phyloP scores from a whole-genome alignment of 805 yeast genomes.

The Saccharomycopsis selenospora region DNA sequence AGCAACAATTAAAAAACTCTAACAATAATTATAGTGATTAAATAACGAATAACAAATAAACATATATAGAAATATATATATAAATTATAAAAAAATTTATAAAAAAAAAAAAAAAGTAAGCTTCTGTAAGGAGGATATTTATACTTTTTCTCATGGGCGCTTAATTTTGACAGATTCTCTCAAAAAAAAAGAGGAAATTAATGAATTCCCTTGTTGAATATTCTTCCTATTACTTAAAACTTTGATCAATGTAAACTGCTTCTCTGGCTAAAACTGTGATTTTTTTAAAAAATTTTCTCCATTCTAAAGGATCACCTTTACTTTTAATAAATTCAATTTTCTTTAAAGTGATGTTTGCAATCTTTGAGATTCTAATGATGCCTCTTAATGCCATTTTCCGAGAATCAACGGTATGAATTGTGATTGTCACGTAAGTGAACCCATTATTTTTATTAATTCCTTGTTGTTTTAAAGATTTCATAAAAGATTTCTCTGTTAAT shows the following conservation, averaged over 20 bases:
- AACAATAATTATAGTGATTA: too few species aligned
- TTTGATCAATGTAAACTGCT: conserved; percentile 38
- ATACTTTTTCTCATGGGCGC: too few species aligned
- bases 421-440: conserved; percentile 33
- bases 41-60: too few species aligned
- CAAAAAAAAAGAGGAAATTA: too few species aligned
- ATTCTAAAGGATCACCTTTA: conserved; percentile 65
- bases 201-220: too few species aligned
- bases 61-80: too few species aligned
- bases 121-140: too few species aligned
- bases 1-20: too few species aligned
- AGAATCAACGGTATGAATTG: conserved; percentile 37
- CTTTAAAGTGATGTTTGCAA: conserved; percentile 35
- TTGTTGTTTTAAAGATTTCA: not conserved
- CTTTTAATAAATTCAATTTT: conserved; percentile 48
- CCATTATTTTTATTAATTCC: conserved; percentile 21
- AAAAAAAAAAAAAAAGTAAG: too few species aligned
- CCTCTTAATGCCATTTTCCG: conserved; percentile 42
- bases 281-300: conserved; percentile 60
- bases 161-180: too few species aligned
- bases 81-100: too few species aligned
- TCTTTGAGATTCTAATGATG: conserved; percentile 34
- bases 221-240: conserved; percentile 2
- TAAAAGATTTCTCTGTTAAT: conserved; percentile 18
- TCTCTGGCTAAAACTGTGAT: conserved; percentile 52